phyloP scores from a whole-genome alignment of 371 early-diverging fungal species.

The Mucor plumbeus region DNA sequence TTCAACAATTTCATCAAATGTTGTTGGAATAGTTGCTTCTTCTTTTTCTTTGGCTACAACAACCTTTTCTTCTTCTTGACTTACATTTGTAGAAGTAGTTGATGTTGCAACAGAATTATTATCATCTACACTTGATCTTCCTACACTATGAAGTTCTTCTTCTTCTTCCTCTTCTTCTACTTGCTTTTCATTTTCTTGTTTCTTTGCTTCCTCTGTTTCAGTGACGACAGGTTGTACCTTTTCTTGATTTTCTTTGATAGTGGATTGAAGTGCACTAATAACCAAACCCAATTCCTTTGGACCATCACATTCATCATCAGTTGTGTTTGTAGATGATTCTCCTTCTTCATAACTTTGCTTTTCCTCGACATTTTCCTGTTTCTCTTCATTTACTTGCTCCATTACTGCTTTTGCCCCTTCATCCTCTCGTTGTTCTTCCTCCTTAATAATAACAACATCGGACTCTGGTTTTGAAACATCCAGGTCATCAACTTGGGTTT shows the following conservation, averaged over 20 bases:
- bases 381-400: neutral
- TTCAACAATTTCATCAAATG: slow-evolving; percentile 21
- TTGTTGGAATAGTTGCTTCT: neutral
- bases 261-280: slow-evolving; percentile 28
- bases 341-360: neutral
- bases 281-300: slow-evolving; percentile 27
- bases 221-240: neutral
- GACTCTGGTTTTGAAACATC: slow-evolving; percentile 22
- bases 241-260: slow-evolving; percentile 28
- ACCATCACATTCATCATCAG: slow-evolving; percentile 15
- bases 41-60: neutral
- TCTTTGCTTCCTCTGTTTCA: neutral
- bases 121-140: slow-evolving; percentile 20
- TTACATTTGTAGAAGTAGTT: slow-evolving; percentile 3
- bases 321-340: slow-evolving; percentile 12
- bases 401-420: slow-evolving; percentile 8
- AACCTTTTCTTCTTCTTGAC: slow-evolving; percentile 13
- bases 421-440: neutral
- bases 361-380: slow-evolving; percentile 5
- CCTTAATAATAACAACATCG: neutral
- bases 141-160: slow-evolving; percentile 16
- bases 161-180: neutral
- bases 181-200: slow-evolving; percentile 1
- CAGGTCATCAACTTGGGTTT: slow-evolving; percentile 10
- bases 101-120: slow-evolving; percentile 13